phyloP scores from a whole-genome alignment of 331 rosid genomes.

The Acacia pycnantha region DNA sequence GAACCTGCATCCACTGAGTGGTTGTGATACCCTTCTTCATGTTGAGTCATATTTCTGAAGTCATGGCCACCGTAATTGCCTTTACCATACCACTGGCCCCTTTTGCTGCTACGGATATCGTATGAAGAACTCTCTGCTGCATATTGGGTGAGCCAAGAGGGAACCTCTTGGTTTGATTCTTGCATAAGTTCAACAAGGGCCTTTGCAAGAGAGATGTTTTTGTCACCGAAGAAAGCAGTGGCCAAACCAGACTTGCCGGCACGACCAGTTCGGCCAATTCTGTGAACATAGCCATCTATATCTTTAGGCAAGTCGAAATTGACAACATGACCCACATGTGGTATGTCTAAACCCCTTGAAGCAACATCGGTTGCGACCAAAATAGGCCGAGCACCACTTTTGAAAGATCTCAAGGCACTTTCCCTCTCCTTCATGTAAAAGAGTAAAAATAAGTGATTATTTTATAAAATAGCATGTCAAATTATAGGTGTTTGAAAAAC shows the following conservation, averaged over 20 bases:
- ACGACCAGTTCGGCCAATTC: constrained; percentile 56
- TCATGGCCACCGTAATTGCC: constrained; percentile 61
- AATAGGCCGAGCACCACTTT: constrained; percentile 36
- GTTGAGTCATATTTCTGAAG: constrained; percentile 32
- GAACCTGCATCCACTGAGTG: constrained; percentile 30
- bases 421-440: constrained; percentile 43
- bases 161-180: constrained; percentile 46
- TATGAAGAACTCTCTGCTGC: constrained; percentile 31
- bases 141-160: constrained; percentile 51
- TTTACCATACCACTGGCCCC: constrained; percentile 29
- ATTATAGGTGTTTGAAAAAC: not conserved
- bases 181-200: constrained; percentile 34
- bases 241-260: constrained; percentile 52
- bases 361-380: constrained; percentile 58
- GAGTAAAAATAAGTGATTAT: not conserved
- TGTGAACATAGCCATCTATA: constrained; percentile 46
- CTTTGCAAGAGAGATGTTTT: constrained; percentile 39
- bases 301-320: constrained; percentile 46
- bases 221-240: constrained; percentile 42
- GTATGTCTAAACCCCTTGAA: constrained; percentile 50
- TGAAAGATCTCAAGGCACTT: constrained; percentile 43
- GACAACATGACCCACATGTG: constrained; percentile 46
- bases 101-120: constrained; percentile 12
- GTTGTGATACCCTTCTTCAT: constrained; percentile 22
- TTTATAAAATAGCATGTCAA: not conserved